Conservation (phyloP, 2,329 filamentous ascomycete genomes). For the Claviceps pazoutovae region DNA sequence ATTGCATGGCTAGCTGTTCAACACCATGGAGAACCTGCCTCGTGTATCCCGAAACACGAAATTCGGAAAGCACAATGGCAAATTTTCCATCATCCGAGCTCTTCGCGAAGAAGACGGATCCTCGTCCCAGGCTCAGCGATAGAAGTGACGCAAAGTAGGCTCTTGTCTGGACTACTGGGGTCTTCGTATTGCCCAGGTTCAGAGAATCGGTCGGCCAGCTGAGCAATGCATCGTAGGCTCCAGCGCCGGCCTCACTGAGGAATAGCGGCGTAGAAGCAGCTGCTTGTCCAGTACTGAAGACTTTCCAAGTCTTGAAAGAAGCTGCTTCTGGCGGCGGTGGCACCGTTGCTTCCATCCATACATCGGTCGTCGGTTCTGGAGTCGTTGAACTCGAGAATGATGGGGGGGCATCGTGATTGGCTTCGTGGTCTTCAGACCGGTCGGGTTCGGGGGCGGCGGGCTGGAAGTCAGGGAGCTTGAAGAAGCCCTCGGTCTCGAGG, state of each 20-base stretch:
- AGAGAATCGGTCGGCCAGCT: slow-evolving; percentile 26
- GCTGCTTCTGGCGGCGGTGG: slow-evolving; percentile 15
- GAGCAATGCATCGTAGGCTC: slow-evolving; percentile 51
- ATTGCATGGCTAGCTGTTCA: slow-evolving; percentile 31
- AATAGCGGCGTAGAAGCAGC: slow-evolving; percentile 33
- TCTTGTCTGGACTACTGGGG: slow-evolving; percentile 31
- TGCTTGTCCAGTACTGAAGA: slow-evolving; percentile 35
- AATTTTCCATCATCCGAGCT: slow-evolving; percentile 39
- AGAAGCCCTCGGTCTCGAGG: slow-evolving; percentile 18
- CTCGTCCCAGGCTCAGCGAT: slow-evolving; percentile 54
- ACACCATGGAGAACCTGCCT: slow-evolving; percentile 32
- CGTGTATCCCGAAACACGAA: slow-evolving; percentile 44
- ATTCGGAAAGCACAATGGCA: slow-evolving; percentile 26
- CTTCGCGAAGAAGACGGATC: slow-evolving; percentile 57
- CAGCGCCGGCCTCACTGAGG: slow-evolving; percentile 54
- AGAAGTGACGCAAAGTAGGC: slow-evolving; percentile 45
- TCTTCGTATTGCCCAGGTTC: slow-evolving; percentile 21
- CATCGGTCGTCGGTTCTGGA: slow-evolving; percentile 10
- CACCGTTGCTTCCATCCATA: slow-evolving; percentile 34
- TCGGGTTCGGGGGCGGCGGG: neutral
- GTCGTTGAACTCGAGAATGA: slow-evolving; percentile 4
- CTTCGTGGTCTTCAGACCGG: neutral
- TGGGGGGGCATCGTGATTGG: neutral
- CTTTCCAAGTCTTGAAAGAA: slow-evolving; percentile 54
- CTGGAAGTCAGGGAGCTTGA: slow-evolving; percentile 10